A percentile compares a stretch with the other conserved stretches of the same genome.
Evolutionary conservation across 225 moss, liverwort and hornwort species (phyloP).

Genomic region (Asterella californica): DNA sequence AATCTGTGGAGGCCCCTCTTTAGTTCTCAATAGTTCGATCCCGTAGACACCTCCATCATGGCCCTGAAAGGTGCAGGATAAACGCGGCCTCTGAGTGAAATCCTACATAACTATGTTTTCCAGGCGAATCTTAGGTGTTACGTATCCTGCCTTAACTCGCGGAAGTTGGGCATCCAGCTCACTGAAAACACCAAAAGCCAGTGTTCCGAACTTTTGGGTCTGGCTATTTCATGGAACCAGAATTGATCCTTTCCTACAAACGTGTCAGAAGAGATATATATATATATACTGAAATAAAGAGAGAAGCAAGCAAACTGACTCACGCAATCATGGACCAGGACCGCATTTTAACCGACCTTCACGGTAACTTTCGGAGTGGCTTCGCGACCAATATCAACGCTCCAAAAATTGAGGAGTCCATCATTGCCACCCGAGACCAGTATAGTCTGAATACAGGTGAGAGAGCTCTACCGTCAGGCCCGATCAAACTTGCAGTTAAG

Average conservation of each 20-base stretch:
- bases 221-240: neutral
- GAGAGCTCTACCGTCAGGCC: neutral
- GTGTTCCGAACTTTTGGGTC: neutral
- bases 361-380: conserved; percentile 79
- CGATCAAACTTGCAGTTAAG: neutral
- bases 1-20: conserved; percentile 82
- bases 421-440: conserved; percentile 94
- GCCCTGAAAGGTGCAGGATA: conserved; percentile 51
- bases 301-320: neutral
- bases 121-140: neutral
- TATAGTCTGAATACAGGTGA: conserved; percentile 53
- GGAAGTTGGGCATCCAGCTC: neutral
- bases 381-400: conserved; percentile 79
- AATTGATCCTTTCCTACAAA: no score
- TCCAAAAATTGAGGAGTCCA: conserved; percentile 89
- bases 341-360: conserved; percentile 50
- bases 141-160: neutral
- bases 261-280: no score
- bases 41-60: conserved; percentile 94
- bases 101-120: neutral
- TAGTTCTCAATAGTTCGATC: conserved; percentile 79
- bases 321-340: no score
- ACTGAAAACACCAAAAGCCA: neutral
- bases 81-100: neutral
- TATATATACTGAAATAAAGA: no score